These are phyloP conservation scores for Cruciata laevipes DNA, from an alignment of 257 asterid species.

Conservation along the genomic window DNA sequence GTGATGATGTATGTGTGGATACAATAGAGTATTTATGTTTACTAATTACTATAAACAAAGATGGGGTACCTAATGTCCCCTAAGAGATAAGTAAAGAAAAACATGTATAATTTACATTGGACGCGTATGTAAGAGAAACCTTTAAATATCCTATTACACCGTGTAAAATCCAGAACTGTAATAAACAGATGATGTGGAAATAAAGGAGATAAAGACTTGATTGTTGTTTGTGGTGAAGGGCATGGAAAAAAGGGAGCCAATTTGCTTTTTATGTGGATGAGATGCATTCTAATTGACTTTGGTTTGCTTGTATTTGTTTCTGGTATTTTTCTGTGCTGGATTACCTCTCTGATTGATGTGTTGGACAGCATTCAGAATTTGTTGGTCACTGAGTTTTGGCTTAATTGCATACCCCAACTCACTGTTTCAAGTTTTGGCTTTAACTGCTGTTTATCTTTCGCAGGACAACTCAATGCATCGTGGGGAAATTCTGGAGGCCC, in stretches of 20 bases:
- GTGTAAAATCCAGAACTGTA: not conserved
- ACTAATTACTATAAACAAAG: not conserved
- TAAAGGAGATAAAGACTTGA: not conserved
- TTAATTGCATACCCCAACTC: not conserved
- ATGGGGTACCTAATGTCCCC: not conserved
- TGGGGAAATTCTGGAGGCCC: conserved; percentile 35
- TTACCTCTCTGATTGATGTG: not conserved
- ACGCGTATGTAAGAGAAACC: not conserved
- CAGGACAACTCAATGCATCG: conserved; percentile 29
- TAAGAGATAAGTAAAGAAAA: not conserved
- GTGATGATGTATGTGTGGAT: not conserved
- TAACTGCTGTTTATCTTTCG: not conserved
- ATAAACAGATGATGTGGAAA: not conserved
- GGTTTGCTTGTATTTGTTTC: not conserved
- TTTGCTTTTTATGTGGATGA: not conserved
- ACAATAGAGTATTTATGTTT: not conserved
- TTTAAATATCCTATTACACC: not conserved
- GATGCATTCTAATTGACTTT: conserved; percentile 1
- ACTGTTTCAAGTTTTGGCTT: not conserved
- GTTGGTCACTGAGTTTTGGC: not conserved
- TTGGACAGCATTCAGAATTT: not conserved
- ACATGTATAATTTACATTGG: not conserved
- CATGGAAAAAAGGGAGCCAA: not conserved
- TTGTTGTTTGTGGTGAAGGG: not conserved
- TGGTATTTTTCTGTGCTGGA: not conserved